Conservation (phyloP, 2,329 filamentous ascomycete genomes). For the Hansfordia pulvinata region DNA sequence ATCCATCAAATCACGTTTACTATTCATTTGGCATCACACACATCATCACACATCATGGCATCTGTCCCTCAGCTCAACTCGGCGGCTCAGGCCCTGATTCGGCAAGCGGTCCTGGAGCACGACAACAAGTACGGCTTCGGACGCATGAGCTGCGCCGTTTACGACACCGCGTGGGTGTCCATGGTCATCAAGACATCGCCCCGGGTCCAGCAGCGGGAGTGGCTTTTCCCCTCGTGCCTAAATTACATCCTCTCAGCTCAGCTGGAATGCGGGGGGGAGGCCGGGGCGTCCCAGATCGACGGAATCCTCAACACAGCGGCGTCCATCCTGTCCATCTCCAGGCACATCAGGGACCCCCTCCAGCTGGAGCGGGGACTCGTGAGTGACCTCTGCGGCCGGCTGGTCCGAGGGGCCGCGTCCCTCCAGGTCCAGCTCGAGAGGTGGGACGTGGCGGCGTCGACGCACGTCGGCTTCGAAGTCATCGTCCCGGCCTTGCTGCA, state of each 20-base stretch:
- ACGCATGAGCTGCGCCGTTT: slow-evolving; percentile 13
- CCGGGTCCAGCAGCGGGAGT: slow-evolving; percentile 7
- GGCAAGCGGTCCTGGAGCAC: slow-evolving; percentile 5
- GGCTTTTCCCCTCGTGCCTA: slow-evolving; percentile 19
- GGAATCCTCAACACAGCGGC: slow-evolving; percentile 19
- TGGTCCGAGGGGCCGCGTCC: slow-evolving; percentile 8
- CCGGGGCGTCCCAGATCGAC: slow-evolving; percentile 14
- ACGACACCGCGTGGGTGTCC: slow-evolving; percentile 22
- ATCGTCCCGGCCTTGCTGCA: slow-evolving; percentile 17
- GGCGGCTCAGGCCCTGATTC: slow-evolving; percentile 8
- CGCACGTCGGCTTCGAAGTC: slow-evolving; percentile 21
- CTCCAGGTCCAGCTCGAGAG: slow-evolving; percentile 9
- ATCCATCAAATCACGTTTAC: too few relatives aligned
- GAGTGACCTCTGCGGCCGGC: slow-evolving; percentile 6
- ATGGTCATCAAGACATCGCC: slow-evolving; percentile 12
- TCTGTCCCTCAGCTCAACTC: too few relatives aligned
- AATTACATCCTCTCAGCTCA: slow-evolving; percentile 14
- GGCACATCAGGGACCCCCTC: slow-evolving; percentile 7
- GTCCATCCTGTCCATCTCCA: slow-evolving; percentile 15
- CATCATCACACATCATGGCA: too few relatives aligned
- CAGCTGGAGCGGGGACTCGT: slow-evolving; percentile 4
- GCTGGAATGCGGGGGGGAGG: slow-evolving; percentile 10
- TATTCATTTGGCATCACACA: too few relatives aligned
- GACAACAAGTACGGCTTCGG: slow-evolving; percentile 6
- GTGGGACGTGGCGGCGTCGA: slow-evolving; percentile 15